These are phyloP conservation scores for Cyclotella sp. DNA, from an alignment of 108 stramenopile genomes.

Conservation along the genomic window DNA sequence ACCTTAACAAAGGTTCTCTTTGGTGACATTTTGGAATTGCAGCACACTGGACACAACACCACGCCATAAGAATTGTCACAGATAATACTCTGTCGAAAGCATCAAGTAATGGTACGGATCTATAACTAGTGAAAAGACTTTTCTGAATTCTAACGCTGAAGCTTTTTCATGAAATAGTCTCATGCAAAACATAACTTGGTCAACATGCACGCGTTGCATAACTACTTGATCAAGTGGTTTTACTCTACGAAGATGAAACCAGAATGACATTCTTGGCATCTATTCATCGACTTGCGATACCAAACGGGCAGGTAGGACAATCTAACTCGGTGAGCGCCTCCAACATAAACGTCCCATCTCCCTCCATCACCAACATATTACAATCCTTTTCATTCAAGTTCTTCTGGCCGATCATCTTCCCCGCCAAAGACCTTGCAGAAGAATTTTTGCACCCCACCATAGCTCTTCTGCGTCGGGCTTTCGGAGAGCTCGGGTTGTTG, in stretches of 20 bases:
- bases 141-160: no score
- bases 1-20: no score
- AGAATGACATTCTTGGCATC: neutral
- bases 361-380: constrained; percentile 58
- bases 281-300: constrained; percentile 41
- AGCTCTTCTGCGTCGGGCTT: constrained; percentile 54
- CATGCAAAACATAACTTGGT: no score
- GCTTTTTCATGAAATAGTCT: no score
- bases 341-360: constrained; percentile 66
- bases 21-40: no score
- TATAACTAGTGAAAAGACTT: no score
- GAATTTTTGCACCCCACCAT: constrained; percentile 65
- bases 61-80: no score
- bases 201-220: no score
- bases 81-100: no score
- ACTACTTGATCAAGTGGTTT: no score
- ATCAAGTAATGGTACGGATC: no score
- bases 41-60: no score
- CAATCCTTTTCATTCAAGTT: constrained; percentile 49
- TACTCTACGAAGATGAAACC: neutral
- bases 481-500: constrained; percentile 58
- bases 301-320: constrained; percentile 70
- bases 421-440: constrained; percentile 52
- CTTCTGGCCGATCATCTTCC: constrained; percentile 33
- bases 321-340: constrained; percentile 59